A percentile compares a stretch with the other conserved stretches of the same genome.
Conservation (phyloP, 2,329 filamentous ascomycete species). For the Alternaria brassicae region DNA sequence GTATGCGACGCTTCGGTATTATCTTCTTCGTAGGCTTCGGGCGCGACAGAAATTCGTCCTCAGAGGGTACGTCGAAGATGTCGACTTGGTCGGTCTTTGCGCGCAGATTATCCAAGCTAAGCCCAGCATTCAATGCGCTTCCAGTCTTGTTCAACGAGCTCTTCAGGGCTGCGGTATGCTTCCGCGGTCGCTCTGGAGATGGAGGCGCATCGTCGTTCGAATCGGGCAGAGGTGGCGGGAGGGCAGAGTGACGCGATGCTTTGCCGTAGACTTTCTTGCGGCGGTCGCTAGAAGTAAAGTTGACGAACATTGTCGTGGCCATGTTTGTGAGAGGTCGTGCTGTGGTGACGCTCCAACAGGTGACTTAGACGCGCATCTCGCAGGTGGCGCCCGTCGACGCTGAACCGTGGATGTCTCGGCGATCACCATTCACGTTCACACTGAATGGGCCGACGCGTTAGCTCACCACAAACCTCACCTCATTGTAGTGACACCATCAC, state of each 20-base stretch:
- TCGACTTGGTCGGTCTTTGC: slow-evolving; percentile 22
- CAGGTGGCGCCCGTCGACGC: not conserved
- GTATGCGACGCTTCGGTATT: slow-evolving; percentile 18
- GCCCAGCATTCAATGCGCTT: slow-evolving; percentile 8
- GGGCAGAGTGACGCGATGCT: slow-evolving; percentile 33
- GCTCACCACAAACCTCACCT: slow-evolving; percentile 3
- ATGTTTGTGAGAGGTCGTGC: slow-evolving; percentile 25
- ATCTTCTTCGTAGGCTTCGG: slow-evolving; percentile 24
- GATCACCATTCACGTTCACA: slow-evolving; percentile 1
- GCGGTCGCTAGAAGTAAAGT: slow-evolving; percentile 40
- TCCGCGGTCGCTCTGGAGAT: slow-evolving; percentile 46
- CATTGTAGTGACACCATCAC: not conserved
- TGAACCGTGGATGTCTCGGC: slow-evolving; percentile 2
- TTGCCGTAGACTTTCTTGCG: slow-evolving; percentile 52
- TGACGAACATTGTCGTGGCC: slow-evolving; percentile 37
- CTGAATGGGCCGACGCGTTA: slow-evolving; percentile 10
- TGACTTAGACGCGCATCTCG: slow-evolving; percentile 34
- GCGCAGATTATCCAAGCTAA: slow-evolving; percentile 7
- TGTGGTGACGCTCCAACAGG: slow-evolving; percentile 12
- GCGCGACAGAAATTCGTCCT: slow-evolving; percentile 34
- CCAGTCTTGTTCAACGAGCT: slow-evolving; percentile 17
- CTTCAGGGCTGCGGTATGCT: slow-evolving; percentile 19
- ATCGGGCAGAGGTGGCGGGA: slow-evolving; percentile 22
- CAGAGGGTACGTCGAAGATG: slow-evolving; percentile 55
- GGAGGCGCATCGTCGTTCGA: slow-evolving; percentile 32